Evolutionary conservation across 495 filamentous ascomycete genomes (phyloP), one percentile per base, ranked within the genome.

Genomic region (Hypoxylon crocopeplum): DNA sequence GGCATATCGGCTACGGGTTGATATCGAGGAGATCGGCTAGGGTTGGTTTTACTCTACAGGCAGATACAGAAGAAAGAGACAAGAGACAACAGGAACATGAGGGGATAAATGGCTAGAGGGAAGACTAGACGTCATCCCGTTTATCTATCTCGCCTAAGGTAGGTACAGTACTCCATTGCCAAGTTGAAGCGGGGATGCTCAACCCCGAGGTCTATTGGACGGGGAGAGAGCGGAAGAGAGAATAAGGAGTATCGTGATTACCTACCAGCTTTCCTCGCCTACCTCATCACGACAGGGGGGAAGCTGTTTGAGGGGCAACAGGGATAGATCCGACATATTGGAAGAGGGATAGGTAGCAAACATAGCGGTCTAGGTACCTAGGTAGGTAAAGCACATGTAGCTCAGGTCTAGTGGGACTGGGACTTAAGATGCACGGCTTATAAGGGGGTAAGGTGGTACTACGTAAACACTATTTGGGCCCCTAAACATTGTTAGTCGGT

Each of bases 51-150:
- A 13, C 32, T 6, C 8, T 34, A 12, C n/a, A 10, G 12, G 12
- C 3, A 34, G 32, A 34, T 12, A 10, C n/a, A 10, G n/a, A n/a
- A 34, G 32, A 34, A 10, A 13, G 32, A 34, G 27, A 27, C 24
- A 8, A 27, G 24, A 8, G 25, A 39, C 16, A 19, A 15, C 4
- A 15, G 47, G 11, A 38, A 16, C 6, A 16, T 12, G 16, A 34
- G 20, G 10, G 25, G 15, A 34, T 17, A 38, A 13, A 29, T 4
- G 16, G 12, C 22, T 37, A 34, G 20, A 27, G n/a, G 25, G 44
- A 50, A 29, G 25, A 40, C 41, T 48, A 54, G 37, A 64, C 55
- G 55, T 59, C 61, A 64, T 64, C 49, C 49, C 45, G 17, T 58
- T 53, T 64, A 64, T 64, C 55, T 55, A 59, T 21, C 19, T 49